Conservation (phyloP, 768 basidiomycete species). For the Asterophora lycoperdoides region DNA sequence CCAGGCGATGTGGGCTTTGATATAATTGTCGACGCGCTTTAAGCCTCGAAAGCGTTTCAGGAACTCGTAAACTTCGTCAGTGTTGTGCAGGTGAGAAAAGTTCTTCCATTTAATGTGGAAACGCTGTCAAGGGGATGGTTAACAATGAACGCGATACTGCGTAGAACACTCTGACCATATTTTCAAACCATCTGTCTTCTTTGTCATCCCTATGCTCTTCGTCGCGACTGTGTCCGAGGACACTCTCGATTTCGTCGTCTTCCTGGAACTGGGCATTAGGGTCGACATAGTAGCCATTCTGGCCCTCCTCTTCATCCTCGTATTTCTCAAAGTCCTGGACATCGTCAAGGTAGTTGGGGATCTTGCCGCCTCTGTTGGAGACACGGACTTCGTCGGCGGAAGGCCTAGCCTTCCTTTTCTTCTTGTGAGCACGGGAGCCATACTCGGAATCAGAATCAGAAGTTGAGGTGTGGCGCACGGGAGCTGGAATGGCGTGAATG, state of each 20-base stretch:
- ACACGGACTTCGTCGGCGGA: conserved; percentile 73
- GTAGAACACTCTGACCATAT: conserved; percentile 55
- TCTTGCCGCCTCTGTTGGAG: conserved; percentile 68
- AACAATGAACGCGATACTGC: conserved; percentile 8
- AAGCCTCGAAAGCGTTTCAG: conserved; percentile 92
- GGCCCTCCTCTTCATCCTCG: conserved; percentile 59
- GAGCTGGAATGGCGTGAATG: conserved; percentile 28
- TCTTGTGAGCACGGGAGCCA: conserved; percentile 75
- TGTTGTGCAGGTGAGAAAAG: conserved; percentile 97
- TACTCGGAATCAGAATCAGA: conserved; percentile 89
- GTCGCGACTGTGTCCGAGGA: conserved; percentile 82
- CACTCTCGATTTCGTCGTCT: conserved; percentile 87
- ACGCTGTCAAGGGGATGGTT: conserved; percentile 50
- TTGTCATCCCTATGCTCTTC: conserved; percentile 73
- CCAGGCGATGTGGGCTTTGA: conserved; percentile 82
- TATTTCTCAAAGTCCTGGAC: conserved; percentile 74
- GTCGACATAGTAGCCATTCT: conserved; percentile 52
- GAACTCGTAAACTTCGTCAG: conserved; percentile 97
- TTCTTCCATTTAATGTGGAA: conserved; percentile 99
- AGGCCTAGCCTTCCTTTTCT: conserved; percentile 65
- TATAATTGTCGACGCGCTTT: conserved; percentile 98
- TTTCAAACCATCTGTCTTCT: conserved; percentile 82
- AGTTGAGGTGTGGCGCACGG: conserved; percentile 49
- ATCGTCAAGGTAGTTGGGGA: conserved; percentile 84
- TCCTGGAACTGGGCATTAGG: conserved; percentile 54